phyloP scores from a whole-genome alignment of 1,284 basidiomycete species.

The Trametes polyzona region DNA sequence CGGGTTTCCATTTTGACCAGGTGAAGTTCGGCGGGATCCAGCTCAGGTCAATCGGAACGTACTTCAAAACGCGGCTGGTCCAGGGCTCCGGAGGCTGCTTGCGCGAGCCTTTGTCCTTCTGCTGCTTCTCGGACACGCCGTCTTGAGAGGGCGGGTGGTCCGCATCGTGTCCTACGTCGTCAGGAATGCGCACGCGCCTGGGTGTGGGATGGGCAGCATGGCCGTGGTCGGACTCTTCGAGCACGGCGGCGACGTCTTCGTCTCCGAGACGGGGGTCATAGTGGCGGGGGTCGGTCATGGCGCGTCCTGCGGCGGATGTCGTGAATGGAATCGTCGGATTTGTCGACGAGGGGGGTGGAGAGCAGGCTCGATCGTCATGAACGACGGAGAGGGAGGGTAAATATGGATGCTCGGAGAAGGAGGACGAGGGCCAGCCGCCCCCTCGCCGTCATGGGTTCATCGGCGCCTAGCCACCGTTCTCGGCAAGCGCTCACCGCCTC shows the following conservation, averaged over 20 bases:
- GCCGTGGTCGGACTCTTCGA: constrained; percentile 13
- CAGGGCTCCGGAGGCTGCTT: background rate
- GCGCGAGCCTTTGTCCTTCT: background rate
- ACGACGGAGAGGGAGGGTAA: background rate
- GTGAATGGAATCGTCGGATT: background rate
- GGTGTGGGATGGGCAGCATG: constrained; percentile 8
- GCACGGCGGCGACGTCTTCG: constrained; percentile 18
- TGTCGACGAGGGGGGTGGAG: background rate
- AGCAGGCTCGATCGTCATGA: background rate
- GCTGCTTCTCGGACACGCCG: background rate
- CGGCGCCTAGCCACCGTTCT: background rate
- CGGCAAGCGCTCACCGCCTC: background rate
- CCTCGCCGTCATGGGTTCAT: background rate
- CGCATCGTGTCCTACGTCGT: constrained; percentile 10
- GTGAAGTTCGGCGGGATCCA: constrained; percentile 65
- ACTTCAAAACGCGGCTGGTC: constrained; percentile 1
- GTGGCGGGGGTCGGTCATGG: constrained; percentile 13
- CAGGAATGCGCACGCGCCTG: constrained; percentile 27
- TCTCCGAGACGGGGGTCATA: constrained; percentile 37
- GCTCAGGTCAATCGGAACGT: constrained; percentile 36
- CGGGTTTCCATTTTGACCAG: constrained; percentile 67
- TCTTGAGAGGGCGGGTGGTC: background rate
- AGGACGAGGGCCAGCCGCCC: background rate
- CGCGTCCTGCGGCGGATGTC: background rate
- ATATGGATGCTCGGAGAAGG: background rate